Evolutionary conservation across 768 basidiomycete species (phyloP).

Genomic region (Porphyrellus cyaneotinctus): DNA sequence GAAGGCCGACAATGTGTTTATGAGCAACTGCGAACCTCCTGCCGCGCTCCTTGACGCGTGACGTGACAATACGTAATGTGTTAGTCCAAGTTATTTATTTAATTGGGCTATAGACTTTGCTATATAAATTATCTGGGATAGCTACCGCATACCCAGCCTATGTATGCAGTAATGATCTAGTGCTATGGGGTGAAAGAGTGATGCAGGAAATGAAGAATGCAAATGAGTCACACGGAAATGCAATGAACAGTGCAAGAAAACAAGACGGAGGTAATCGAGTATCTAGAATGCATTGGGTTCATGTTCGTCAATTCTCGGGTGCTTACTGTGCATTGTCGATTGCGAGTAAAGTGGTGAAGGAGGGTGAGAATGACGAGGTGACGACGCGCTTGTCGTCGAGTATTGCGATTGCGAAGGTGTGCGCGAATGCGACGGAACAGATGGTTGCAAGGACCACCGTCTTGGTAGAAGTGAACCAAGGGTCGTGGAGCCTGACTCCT

Average conservation of each 20-base stretch:
- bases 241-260: constrained; percentile 4
- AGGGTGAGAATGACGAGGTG: constrained; percentile 29
- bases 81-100: no score
- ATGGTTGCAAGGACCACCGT: constrained; percentile 32
- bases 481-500: constrained; percentile 35
- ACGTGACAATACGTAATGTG: constrained; percentile 13
- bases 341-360: constrained; percentile 30
- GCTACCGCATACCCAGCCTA: constrained; percentile 5
- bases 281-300: constrained; percentile 15
- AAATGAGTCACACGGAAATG: constrained; percentile 1
- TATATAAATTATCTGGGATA: not conserved
- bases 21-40: not conserved
- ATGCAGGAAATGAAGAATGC: constrained; percentile 3
- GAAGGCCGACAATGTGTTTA: not conserved
- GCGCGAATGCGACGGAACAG: constrained; percentile 28
- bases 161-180: constrained; percentile 6
- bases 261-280: not conserved
- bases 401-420: constrained; percentile 32
- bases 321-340: constrained; percentile 28
- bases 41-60: constrained; percentile 13
- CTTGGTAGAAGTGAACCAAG: constrained; percentile 32
- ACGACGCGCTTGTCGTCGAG: constrained; percentile 28
- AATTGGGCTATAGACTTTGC: not conserved
- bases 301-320: constrained; percentile 32
- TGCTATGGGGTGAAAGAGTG: constrained; percentile 20